Conservation (phyloP, 1,139 yeast species). For the Suhomyces guaymorum region DNA sequence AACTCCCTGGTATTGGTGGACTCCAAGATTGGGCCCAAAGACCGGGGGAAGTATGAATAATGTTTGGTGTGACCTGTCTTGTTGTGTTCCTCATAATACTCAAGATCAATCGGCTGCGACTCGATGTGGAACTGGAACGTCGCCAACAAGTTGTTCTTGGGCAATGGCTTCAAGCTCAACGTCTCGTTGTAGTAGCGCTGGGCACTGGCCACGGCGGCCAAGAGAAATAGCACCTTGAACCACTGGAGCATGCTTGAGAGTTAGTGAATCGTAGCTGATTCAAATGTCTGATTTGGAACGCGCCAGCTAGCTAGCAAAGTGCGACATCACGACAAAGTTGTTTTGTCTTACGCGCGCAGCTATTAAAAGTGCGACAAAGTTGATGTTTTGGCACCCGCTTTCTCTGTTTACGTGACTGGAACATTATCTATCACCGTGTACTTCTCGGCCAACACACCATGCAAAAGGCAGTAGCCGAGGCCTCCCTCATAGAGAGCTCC, state of each 20-base stretch:
- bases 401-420: no score
- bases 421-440: conserved; percentile 5
- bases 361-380: not conserved
- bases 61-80: conserved; percentile 37
- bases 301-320: no score
- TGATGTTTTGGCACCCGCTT: not conserved
- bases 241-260: conserved; percentile 6
- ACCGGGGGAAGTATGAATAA: conserved; percentile 76
- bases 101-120: conserved; percentile 45
- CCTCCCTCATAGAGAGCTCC: conserved; percentile 60
- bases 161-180: conserved; percentile 64
- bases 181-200: conserved; percentile 51
- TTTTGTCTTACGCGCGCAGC: no score
- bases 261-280: no score
- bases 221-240: conserved; percentile 5
- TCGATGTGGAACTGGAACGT: conserved; percentile 66
- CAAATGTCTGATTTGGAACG: no score
- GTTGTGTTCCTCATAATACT: conserved; percentile 27
- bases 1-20: conserved; percentile 70
- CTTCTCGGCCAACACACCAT: not conserved
- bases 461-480: conserved; percentile 26
- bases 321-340: no score
- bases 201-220: conserved; percentile 9
- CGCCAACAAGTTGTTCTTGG: conserved; percentile 65
- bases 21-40: conserved; percentile 75